Evolutionary conservation across 495 filamentous ascomycete genomes (phyloP).

Genomic region (Aspergillus taichungensis): DNA sequence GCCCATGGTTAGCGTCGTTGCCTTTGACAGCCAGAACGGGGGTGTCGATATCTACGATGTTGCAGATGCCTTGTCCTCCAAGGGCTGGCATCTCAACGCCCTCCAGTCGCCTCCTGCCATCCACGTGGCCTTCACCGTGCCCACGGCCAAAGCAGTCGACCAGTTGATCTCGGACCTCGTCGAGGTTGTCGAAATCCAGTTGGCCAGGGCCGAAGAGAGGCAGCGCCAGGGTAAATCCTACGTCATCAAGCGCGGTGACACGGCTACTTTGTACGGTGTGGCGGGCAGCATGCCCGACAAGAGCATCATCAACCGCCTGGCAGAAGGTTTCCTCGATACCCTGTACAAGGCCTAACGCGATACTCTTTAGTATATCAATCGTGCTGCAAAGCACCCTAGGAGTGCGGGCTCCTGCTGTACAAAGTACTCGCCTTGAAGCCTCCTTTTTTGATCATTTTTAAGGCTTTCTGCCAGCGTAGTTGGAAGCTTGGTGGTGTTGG

Average conservation of each 20-base stretch:
- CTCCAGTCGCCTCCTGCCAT: conserved; percentile 89
- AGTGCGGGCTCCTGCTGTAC: background rate
- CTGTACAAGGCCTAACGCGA: conserved; percentile 74
- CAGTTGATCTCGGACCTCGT: conserved; percentile 68
- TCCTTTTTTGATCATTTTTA: background rate
- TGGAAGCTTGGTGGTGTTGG: conserved; percentile 2
- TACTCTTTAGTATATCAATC: background rate
- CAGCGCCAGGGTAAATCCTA: conserved; percentile 52
- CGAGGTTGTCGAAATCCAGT: conserved; percentile 67
- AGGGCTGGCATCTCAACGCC: conserved; percentile 94
- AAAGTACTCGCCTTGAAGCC: background rate
- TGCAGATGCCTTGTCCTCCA: conserved; percentile 69
- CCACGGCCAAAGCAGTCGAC: conserved; percentile 72
- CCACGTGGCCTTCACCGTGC: conserved; percentile 90
- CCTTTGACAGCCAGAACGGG: conserved; percentile 62
- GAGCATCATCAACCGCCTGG: conserved; percentile 83
- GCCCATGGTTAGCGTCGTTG: conserved; percentile 82
- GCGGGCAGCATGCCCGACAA: conserved; percentile 93
- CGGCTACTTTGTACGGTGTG: conserved; percentile 87
- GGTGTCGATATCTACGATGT: conserved; percentile 80
- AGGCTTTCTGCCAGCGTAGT: conserved; percentile 3
- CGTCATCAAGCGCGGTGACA: conserved; percentile 50
- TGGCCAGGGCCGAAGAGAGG: conserved; percentile 68
- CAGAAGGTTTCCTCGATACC: conserved; percentile 87
- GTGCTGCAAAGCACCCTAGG: conserved; percentile 8